phyloP scores from a whole-genome alignment of 306 rosid species.

The Malus fusca region DNA sequence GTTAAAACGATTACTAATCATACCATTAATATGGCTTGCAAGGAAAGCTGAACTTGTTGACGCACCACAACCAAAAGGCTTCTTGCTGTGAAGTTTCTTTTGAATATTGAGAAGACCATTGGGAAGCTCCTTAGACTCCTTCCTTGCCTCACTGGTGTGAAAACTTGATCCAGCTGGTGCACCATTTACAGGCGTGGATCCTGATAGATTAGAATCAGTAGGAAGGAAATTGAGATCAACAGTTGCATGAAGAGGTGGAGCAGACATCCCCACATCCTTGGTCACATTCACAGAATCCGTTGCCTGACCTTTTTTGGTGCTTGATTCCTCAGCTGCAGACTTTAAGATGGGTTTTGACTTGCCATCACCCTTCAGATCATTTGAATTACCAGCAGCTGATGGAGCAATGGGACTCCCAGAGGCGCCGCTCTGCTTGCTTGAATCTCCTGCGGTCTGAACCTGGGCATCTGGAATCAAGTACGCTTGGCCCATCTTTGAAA shows the following conservation, averaged over 20 bases:
- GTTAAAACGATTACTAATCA: slow-evolving; percentile 6
- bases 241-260: slow-evolving; percentile 1
- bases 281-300: slow-evolving; percentile 18
- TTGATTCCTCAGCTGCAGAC: slow-evolving; percentile 13
- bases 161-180: slow-evolving; percentile 18
- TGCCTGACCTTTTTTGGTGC: slow-evolving; percentile 22
- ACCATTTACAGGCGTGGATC: neutral
- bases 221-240: slow-evolving; percentile 62
- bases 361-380: slow-evolving; percentile 8
- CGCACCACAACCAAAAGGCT: slow-evolving; percentile 17
- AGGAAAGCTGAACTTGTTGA: slow-evolving; percentile 26
- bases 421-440: slow-evolving; percentile 15
- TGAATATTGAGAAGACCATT: neutral
- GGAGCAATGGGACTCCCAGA: slow-evolving; percentile 12
- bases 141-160: slow-evolving; percentile 22
- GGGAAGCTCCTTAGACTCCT: slow-evolving; percentile 20
- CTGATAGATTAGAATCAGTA: slow-evolving; percentile 20
- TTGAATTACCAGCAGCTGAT: slow-evolving; percentile 14
- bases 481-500: slow-evolving; percentile 30
- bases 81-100: neutral
- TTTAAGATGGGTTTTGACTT: slow-evolving; percentile 1
- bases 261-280: slow-evolving; percentile 11
- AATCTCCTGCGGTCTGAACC: slow-evolving; percentile 27
- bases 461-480: slow-evolving; percentile 20
- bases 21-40: neutral